phyloP scores from a whole-genome alignment of 2,329 filamentous ascomycete species.

The Colletotrichum sojae region DNA sequence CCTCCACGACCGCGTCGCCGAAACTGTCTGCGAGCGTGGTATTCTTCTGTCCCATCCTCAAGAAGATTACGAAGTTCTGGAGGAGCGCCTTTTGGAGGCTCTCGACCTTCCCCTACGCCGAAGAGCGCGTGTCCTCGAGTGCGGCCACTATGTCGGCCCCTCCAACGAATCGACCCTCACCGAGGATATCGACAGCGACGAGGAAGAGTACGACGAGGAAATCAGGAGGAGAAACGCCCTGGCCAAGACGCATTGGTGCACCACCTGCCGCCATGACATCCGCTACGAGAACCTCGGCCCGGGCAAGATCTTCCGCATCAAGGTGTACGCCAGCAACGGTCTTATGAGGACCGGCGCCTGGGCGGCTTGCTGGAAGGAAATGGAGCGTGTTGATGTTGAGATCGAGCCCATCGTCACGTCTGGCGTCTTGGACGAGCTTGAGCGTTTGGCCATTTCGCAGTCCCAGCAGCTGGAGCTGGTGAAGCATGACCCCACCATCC shows the following conservation, averaged over 20 bases:
- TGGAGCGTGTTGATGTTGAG: constrained; percentile 98
- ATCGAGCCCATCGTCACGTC: constrained; percentile 81
- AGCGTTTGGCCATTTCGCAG: constrained; percentile 64
- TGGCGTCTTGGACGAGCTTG: constrained; percentile 68
- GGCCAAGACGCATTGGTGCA: constrained; percentile 68
- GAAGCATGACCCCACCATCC: constrained; percentile 48
- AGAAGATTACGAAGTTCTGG: constrained; percentile 79
- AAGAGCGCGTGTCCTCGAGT: constrained; percentile 79
- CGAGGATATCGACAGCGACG: constrained; percentile 62
- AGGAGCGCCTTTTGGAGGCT: constrained; percentile 70
- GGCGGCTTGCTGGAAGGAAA: constrained; percentile 95
- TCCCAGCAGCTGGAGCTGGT: constrained; percentile 54
- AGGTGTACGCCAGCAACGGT: constrained; percentile 95
- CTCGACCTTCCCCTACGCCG: constrained; percentile 71
- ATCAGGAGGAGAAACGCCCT: constrained; percentile 22
- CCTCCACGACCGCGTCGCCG: constrained; percentile 78
- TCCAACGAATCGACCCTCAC: constrained; percentile 63
- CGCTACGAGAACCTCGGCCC: constrained; percentile 66
- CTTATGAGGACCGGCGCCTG: constrained; percentile 93
- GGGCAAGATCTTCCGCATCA: constrained; percentile 79
- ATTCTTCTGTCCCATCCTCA: constrained; percentile 84
- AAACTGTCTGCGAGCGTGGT: constrained; percentile 81
- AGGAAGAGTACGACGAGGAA: constrained; percentile 56
- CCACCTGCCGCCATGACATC: constrained; percentile 69
- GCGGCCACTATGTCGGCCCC: constrained; percentile 81